A percentile compares a stretch with the other conserved stretches of the same genome.
phyloP scores from a whole-genome alignment of 2,329 filamentous ascomycete species.

The Xylariales sp. region DNA sequence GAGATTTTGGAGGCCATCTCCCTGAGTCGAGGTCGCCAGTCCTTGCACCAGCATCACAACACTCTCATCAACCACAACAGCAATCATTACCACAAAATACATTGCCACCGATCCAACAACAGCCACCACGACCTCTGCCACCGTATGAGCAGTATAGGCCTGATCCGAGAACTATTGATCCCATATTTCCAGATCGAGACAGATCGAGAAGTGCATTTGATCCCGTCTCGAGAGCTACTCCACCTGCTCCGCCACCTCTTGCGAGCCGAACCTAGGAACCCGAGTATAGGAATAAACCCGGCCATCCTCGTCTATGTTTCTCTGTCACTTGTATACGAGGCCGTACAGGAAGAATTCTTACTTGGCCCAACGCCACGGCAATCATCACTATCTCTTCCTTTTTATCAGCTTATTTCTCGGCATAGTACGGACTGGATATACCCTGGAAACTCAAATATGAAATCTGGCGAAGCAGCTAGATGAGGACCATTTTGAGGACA shows the following conservation, averaged over 20 bases:
- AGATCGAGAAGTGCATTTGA: slow-evolving; percentile 25
- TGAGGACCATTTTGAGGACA: too few relatives aligned
- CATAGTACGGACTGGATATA: too few relatives aligned
- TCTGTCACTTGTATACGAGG: background rate
- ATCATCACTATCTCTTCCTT: background rate
- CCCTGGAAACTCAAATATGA: too few relatives aligned
- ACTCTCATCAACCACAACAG: slow-evolving; percentile 17
- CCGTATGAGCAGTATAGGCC: slow-evolving; percentile 22
- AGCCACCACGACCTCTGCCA: slow-evolving; percentile 18
- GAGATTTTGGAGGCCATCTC: slow-evolving; percentile 18
- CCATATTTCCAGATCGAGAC: slow-evolving; percentile 29
- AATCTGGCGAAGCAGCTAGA: too few relatives aligned
- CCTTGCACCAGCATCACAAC: slow-evolving; percentile 21
- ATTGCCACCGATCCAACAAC: slow-evolving; percentile 20
- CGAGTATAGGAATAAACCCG: too few relatives aligned
- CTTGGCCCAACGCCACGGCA: background rate
- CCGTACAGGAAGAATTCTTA: background rate
- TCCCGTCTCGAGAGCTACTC: slow-evolving; percentile 20
- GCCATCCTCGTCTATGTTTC: background rate
- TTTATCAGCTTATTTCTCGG: background rate
- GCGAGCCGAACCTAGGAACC: slow-evolving; percentile 21
- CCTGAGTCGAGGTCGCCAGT: slow-evolving; percentile 24
- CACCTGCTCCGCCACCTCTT: slow-evolving; percentile 20
- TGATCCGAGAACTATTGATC: slow-evolving; percentile 17
- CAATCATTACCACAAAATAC: slow-evolving; percentile 20